A percentile compares a stretch with the other conserved stretches of the same genome.
Evolutionary conservation across 2,329 filamentous ascomycete species (phyloP).

Genomic region (Rhinocladiella similis): DNA sequence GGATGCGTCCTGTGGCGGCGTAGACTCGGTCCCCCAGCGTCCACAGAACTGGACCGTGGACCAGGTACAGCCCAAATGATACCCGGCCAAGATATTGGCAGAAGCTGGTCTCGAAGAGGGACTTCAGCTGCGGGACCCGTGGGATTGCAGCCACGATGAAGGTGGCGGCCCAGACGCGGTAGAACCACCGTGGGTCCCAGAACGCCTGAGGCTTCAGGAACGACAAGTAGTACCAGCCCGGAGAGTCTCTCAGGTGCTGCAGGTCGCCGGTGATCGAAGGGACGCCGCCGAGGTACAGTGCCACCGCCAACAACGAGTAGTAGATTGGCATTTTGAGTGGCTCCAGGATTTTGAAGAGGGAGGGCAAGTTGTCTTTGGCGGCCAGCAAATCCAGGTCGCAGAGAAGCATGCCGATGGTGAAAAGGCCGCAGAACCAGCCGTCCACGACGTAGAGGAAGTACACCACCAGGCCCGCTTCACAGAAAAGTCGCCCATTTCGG

Average conservation of each 20-base stretch:
- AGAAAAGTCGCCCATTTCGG: slow-evolving; percentile 55
- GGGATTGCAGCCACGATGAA: slow-evolving; percentile 58
- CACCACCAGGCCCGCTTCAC: slow-evolving; percentile 54
- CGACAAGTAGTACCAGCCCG: slow-evolving; percentile 30
- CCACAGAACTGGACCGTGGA: slow-evolving; percentile 49
- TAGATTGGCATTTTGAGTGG: slow-evolving; percentile 53
- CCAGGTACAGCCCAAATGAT: slow-evolving; percentile 49
- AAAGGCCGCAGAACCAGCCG: slow-evolving; percentile 62
- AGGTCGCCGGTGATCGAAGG: slow-evolving; percentile 55
- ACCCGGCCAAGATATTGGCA: slow-evolving; percentile 49
- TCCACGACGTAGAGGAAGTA: slow-evolving; percentile 71
- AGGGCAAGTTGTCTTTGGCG: slow-evolving; percentile 51
- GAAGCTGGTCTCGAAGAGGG: slow-evolving; percentile 42
- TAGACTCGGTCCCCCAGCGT: slow-evolving; percentile 64
- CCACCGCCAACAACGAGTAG: slow-evolving; percentile 53
- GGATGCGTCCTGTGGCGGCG: slow-evolving; percentile 58
- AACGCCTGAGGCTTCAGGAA: slow-evolving; percentile 62
- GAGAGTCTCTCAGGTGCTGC: slow-evolving; percentile 51
- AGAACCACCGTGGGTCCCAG: slow-evolving; percentile 68
- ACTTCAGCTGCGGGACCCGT: slow-evolving; percentile 57
- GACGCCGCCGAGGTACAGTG: slow-evolving; percentile 61
- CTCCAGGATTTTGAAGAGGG: slow-evolving; percentile 47
- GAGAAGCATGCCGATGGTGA: slow-evolving; percentile 61
- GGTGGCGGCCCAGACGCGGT: slow-evolving; percentile 60
- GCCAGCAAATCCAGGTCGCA: slow-evolving; percentile 62